These are phyloP conservation scores for Oxytropis ochrocephala DNA, from an alignment of 306 rosid species.

Conservation along the genomic window DNA sequence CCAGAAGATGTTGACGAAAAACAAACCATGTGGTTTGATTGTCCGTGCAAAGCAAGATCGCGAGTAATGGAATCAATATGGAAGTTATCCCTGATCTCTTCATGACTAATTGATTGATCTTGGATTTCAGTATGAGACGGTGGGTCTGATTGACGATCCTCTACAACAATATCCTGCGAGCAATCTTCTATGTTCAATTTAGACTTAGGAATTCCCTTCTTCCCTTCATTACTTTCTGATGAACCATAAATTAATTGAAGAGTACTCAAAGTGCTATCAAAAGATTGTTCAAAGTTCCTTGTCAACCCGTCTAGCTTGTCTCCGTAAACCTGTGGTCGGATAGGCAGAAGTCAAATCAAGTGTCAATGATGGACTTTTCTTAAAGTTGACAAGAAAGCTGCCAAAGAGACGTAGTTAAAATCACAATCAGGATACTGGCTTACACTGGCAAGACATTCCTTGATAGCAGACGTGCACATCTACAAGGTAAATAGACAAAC, in stretches of 20 bases:
- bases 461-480: slow-evolving; percentile 80
- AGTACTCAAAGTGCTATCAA: slow-evolving; percentile 75
- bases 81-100: slow-evolving; percentile 31
- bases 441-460: slow-evolving; percentile 89
- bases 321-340: slow-evolving; percentile 67
- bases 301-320: slow-evolving; percentile 59
- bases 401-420: slow-evolving; percentile 33
- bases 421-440: slow-evolving; percentile 38
- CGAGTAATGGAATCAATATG: slow-evolving; percentile 26
- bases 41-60: slow-evolving; percentile 39
- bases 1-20: slow-evolving; percentile 30
- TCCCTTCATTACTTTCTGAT: slow-evolving; percentile 25
- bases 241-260: slow-evolving; percentile 57
- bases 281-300: slow-evolving; percentile 75
- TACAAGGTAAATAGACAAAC: slow-evolving; percentile 32
- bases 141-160: slow-evolving; percentile 29
- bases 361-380: slow-evolving; percentile 29
- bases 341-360: slow-evolving; percentile 34
- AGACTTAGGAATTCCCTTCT: slow-evolving; percentile 23
- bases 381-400: slow-evolving; percentile 23
- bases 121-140: slow-evolving; percentile 4
- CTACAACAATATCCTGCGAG: slow-evolving; percentile 22
- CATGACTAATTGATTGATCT: slow-evolving; percentile 26
- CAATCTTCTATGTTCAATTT: slow-evolving; percentile 24
- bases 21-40: slow-evolving; percentile 38